Percentiles rank a stretch among this genome's conserved stretches.
Conservation (phyloP, 306 rosid genomes). For the Bauhinia variegata region DNA sequence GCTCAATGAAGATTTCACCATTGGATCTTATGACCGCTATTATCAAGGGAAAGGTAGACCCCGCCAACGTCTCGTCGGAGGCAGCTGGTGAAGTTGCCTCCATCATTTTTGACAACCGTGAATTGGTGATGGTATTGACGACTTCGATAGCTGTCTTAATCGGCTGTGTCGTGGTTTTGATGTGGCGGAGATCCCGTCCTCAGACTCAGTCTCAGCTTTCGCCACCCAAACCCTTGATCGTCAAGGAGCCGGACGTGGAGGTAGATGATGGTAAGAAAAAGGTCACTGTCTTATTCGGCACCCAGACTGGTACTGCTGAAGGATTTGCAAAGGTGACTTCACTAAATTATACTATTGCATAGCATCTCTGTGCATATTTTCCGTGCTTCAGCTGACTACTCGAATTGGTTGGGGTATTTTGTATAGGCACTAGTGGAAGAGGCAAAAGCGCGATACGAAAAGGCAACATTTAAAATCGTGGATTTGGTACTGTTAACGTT, state of each 20-base stretch:
- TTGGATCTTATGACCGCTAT: constrained; percentile 86
- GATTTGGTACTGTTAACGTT: constrained; percentile 67
- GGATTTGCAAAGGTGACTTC: constrained; percentile 84
- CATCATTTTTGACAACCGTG: constrained; percentile 69
- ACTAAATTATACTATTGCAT: not conserved
- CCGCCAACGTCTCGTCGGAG: constrained; percentile 60
- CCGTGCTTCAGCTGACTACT: not conserved
- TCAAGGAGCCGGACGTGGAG: constrained; percentile 52
- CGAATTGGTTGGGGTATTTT: constrained; percentile 1
- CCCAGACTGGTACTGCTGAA: constrained; percentile 99
- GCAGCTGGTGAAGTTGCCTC: constrained; percentile 47
- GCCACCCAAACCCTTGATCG: constrained; percentile 53
- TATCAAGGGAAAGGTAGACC: constrained; percentile 71
- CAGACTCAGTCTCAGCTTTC: constrained; percentile 42
- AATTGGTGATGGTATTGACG: constrained; percentile 62
- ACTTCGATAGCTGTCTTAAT: constrained; percentile 86
- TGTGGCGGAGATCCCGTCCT: constrained; percentile 77
- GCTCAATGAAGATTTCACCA: constrained; percentile 80
- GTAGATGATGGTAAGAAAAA: constrained; percentile 79
- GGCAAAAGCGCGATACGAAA: constrained; percentile 85
- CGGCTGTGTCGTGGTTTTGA: constrained; percentile 75
- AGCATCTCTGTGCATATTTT: not conserved
- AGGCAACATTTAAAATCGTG: constrained; percentile 70
- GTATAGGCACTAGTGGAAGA: constrained; percentile 85
- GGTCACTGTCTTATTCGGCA: constrained; percentile 90